phyloP scores from a whole-genome alignment of 352 stramenopile species.

The Pythium rhizo-oryzae region DNA sequence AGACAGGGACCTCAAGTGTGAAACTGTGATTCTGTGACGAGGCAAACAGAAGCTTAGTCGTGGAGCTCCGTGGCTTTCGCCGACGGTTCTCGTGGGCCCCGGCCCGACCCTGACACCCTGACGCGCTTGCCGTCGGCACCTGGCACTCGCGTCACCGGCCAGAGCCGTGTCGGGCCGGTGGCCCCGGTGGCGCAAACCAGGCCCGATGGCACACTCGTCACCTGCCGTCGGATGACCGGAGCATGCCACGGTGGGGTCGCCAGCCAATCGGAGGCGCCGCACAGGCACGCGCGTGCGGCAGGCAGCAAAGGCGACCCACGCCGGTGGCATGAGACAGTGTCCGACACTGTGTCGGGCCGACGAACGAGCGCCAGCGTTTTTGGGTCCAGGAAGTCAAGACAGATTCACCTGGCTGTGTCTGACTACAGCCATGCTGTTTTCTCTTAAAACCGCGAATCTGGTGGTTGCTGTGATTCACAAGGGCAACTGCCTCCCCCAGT shows the following conservation, averaged over 20 bases:
- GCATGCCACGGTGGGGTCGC: background rate
- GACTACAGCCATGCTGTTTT: too few species aligned
- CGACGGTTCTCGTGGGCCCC: conserved; percentile 5
- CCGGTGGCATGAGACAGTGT: conserved; percentile 17
- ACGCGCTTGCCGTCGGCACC: conserved; percentile 18
- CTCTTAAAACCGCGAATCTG: conserved; percentile 15
- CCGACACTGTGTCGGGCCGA: too few species aligned
- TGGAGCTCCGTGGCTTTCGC: background rate
- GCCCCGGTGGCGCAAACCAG: conserved; percentile 9
- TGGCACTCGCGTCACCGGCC: conserved; percentile 23
- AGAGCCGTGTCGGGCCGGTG: background rate
- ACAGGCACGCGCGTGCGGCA: background rate
- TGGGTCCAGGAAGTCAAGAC: too few species aligned
- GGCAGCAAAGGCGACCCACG: background rate
- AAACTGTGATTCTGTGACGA: conserved; percentile 7
- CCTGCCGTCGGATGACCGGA: background rate
- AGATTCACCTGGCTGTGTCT: too few species aligned
- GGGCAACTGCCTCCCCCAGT: background rate
- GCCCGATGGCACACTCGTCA: background rate
- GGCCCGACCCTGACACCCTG: conserved; percentile 11
- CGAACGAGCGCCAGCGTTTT: background rate
- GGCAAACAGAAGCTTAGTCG: background rate
- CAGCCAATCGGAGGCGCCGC: conserved; percentile 8
- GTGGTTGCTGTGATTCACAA: conserved; percentile 1
- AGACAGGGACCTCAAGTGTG: background rate